Percentiles rank a stretch among this genome's conserved stretches.
Conservation (phyloP, 306 rosid species). For the Rosa lucieae region DNA sequence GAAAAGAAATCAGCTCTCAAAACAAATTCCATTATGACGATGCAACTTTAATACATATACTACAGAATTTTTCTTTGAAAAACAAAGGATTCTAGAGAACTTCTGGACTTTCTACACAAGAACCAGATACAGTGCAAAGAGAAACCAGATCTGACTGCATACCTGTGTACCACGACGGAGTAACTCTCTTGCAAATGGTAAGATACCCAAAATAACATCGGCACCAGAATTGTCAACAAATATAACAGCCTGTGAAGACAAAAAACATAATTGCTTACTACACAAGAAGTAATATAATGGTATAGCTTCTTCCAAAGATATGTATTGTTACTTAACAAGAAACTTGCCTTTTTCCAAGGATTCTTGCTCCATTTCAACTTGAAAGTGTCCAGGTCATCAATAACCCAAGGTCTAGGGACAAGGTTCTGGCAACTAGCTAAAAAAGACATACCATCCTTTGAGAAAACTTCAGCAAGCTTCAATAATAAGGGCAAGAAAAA, state of each 20-base stretch:
- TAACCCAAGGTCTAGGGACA: conserved; percentile 95
- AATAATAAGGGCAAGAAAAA: conserved; percentile 34
- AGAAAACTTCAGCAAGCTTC: conserved; percentile 97
- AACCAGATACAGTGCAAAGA: conserved; percentile 10
- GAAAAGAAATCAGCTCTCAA: conserved; percentile 15
- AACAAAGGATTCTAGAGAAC: not conserved
- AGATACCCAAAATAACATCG: conserved; percentile 86
- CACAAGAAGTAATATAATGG: conserved; percentile 21
- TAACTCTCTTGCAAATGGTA: conserved; percentile 95
- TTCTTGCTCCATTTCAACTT: conserved; percentile 79
- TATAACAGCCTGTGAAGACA: conserved; percentile 61
- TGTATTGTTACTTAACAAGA: not conserved
- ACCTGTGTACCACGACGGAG: conserved; percentile 89
- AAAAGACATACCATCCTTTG: conserved; percentile 94
- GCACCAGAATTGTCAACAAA: conserved; percentile 99
- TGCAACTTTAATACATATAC: not conserved
- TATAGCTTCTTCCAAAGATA: conserved; percentile 12
- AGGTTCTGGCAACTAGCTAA: conserved; percentile 87
- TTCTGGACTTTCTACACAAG: conserved; percentile 8
- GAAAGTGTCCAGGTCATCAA: conserved; percentile 87
- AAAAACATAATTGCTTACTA: conserved; percentile 27
- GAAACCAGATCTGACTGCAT: conserved; percentile 28
- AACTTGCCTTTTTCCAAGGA: conserved; percentile 87
- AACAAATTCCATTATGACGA: not conserved
- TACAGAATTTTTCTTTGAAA: not conserved